These are phyloP conservation scores for Calophaca sinica DNA, from an alignment of 306 rosid species.

Conservation along the genomic window DNA sequence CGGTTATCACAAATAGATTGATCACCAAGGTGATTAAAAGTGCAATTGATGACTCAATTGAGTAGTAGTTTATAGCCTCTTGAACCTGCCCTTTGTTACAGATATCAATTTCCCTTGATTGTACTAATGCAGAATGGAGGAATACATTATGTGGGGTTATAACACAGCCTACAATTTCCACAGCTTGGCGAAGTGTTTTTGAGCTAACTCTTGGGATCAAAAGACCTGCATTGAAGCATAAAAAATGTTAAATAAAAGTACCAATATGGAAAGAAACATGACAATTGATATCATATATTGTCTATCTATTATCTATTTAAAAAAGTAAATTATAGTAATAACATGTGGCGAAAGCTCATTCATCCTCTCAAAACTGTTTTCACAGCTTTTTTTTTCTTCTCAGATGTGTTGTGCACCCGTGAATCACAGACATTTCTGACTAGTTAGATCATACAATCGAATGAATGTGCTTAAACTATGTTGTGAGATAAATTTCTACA, in stretches of 20 bases:
- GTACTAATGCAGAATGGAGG: conserved; percentile 61
- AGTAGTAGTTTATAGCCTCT: conserved; percentile 73
- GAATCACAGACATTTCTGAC: no score
- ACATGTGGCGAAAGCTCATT: no score
- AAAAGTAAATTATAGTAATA: no score
- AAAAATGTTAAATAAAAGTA: not conserved
- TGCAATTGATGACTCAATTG: conserved; percentile 72
- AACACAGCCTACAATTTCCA: conserved; percentile 57
- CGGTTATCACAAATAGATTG: conserved; percentile 68
- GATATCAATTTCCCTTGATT: conserved; percentile 55
- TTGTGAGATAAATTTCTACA: conserved; percentile 43
- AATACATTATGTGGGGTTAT: conserved; percentile 62
- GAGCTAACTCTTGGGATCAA: conserved; percentile 54
- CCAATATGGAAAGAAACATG: not conserved
- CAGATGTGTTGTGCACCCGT: no score
- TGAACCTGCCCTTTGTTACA: conserved; percentile 63
- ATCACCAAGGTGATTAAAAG: conserved; percentile 65
- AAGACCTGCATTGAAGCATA: conserved; percentile 44
- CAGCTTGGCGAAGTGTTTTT: conserved; percentile 58
- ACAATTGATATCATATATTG: no score
- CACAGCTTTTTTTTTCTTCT: no score
- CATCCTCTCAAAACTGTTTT: no score
- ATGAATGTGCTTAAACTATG: conserved; percentile 17
- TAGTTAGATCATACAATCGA: not conserved
- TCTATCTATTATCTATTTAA: no score